Base-by-base conservation (phyloP, 306 rosid species). In the Vigna radiata region DNA sequence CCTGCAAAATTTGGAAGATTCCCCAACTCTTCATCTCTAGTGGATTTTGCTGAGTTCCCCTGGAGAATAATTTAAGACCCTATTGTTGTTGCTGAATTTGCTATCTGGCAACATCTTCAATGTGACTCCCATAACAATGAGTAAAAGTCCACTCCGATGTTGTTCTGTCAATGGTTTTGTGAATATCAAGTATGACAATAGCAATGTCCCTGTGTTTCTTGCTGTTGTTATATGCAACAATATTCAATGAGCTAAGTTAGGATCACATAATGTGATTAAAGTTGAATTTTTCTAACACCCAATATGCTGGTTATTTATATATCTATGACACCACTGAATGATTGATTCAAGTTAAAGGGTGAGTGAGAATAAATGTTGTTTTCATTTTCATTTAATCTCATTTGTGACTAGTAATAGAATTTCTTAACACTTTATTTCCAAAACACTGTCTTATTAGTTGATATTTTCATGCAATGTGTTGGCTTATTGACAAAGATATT, bases 151-250 rank as follows among this genome's bases (percentile, higher is more conserved):
- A 50, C 91, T 89, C 37, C 92, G 97, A 79, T 91, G 98, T 43
- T 91, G 96, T 75, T 91, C 96, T 8, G 97, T 94, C 47, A 91
- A 85, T 84, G 98, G 98, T 81, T 94, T 91, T 86, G 98, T 94
- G 71, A 94, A 94, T 85, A 94, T 87, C 90, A 91, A 16, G 86
- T 94, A 94, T 31, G 98, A 94, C 18, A 94, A 70, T 61, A 94
- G 72, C 83, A 94, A 85, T 68, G 97, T 91, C 82, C 91, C 94
- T 31, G 94, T 96, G 79, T 94, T 94, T 67, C 98, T 94, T 43
- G 98, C 97, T 8, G 97, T 94, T 82, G 98, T 94, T 72, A 91
- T 86, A 97, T 93, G 96, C 64, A 11, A 72, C 14, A 5, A 15
- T 71, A 54, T 82, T 79, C 69, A 68, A 43, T 76, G 50, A 68